Conservation (phyloP, 2,329 filamentous ascomycete species). For the Fusarium metavorans region DNA sequence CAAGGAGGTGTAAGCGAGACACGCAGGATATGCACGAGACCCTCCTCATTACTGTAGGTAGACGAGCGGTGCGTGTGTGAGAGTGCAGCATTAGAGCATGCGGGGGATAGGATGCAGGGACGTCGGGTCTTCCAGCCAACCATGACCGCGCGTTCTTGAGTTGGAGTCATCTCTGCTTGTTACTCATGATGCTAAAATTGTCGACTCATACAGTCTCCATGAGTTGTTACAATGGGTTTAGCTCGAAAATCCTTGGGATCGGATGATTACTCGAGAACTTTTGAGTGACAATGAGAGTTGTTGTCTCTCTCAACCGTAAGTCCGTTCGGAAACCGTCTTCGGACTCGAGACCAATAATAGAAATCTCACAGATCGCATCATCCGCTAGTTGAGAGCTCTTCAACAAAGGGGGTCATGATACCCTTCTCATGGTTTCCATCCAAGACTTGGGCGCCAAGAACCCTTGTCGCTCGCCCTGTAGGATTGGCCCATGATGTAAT, state of each 20-base stretch:
- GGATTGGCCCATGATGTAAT: neutral
- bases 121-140: neutral
- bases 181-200: neutral
- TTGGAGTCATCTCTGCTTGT: neutral
- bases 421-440: neutral
- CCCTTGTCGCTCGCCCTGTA: neutral
- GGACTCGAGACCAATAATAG: neutral
- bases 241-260: neutral
- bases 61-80: neutral
- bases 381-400: neutral
- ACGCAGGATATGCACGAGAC: slow-evolving; percentile 8
- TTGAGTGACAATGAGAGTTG: neutral
- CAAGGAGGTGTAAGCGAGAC: slow-evolving; percentile 15
- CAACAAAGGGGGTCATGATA: neutral
- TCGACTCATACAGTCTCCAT: neutral
- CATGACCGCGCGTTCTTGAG: neutral
- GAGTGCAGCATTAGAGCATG: neutral
- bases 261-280: neutral
- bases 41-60: neutral
- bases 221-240: neutral
- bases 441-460: neutral
- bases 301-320: neutral
- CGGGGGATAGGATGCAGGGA: neutral
- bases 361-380: neutral
- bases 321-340: neutral